Evolutionary conservation across 805 yeast genomes (phyloP).

Genomic region (Candida odintsovae): DNA sequence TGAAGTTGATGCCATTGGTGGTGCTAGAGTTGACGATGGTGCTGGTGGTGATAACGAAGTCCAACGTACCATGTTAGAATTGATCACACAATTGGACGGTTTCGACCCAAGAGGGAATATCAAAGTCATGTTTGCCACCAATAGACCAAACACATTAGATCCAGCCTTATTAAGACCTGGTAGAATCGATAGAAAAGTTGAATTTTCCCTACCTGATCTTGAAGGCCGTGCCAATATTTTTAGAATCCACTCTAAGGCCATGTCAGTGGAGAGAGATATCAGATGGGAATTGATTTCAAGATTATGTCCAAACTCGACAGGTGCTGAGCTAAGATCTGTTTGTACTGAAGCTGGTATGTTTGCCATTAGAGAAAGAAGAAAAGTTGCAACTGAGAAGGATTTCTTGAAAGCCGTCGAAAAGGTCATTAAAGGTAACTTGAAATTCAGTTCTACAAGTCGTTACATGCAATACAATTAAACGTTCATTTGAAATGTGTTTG

Average conservation of each 20-base stretch:
- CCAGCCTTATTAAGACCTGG: slow-evolving; percentile 98
- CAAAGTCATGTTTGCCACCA: slow-evolving; percentile 99
- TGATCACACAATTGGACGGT: slow-evolving; percentile 96
- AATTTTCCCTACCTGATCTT: slow-evolving; percentile 90
- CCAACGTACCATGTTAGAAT: slow-evolving; percentile 97
- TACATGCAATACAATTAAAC: slow-evolving; percentile 93
- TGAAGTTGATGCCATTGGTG: slow-evolving; percentile 98
- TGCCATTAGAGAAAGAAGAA: slow-evolving; percentile 96
- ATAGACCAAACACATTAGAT: slow-evolving; percentile 95
- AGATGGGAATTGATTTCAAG: slow-evolving; percentile 98
- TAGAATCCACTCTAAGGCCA: slow-evolving; percentile 93
- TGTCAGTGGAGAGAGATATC: slow-evolving; percentile 96
- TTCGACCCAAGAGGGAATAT: slow-evolving; percentile 98
- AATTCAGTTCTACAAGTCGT: slow-evolving; percentile 93
- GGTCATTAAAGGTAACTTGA: slow-evolving; percentile 97
- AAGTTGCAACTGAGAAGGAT: slow-evolving; percentile 97
- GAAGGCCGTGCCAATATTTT: slow-evolving; percentile 98
- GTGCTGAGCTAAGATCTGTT: slow-evolving; percentile 97
- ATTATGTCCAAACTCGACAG: slow-evolving; percentile 96
- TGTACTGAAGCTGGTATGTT: slow-evolving; percentile 99
- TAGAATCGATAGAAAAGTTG: slow-evolving; percentile 97
- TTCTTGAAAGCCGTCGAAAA: slow-evolving; percentile 96
- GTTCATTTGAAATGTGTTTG: neutral
- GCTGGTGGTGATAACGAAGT: slow-evolving; percentile 99
- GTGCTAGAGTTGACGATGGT: slow-evolving; percentile 99